Percentiles rank a stretch among this genome's conserved stretches.
These are phyloP conservation scores for Erigeron canadensis DNA, from an alignment of 129 eudicot species.

Conservation along the genomic window DNA sequence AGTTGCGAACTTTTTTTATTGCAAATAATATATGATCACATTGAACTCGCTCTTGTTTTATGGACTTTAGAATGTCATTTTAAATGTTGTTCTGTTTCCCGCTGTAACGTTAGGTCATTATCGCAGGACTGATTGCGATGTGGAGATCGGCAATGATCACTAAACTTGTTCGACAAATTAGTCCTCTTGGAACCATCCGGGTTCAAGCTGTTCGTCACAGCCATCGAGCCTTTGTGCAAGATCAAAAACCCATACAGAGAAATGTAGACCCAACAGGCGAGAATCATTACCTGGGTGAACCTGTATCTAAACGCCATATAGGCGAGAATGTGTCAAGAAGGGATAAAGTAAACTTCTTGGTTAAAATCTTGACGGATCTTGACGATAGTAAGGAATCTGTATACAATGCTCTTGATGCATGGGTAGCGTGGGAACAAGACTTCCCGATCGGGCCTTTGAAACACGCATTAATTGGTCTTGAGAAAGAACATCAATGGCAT, in stretches of 20 bases:
- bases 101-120: not conserved
- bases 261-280: not conserved
- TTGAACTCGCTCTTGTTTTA: conserved; percentile 12
- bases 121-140: not conserved
- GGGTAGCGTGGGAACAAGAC: conserved; percentile 84
- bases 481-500: conserved; percentile 78
- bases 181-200: conserved; percentile 25
- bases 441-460: conserved; percentile 69
- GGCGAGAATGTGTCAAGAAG: conserved; percentile 53
- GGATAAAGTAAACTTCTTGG: conserved; percentile 49
- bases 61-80: conserved; percentile 15
- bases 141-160: conserved; percentile 34
- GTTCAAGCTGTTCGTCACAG: conserved; percentile 16
- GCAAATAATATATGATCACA: not conserved
- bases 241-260: conserved; percentile 13
- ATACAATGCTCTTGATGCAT: conserved; percentile 71
- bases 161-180: conserved; percentile 29
- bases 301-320: conserved; percentile 30
- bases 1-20: too few species aligned
- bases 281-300: conserved; percentile 10
- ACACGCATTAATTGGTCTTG: conserved; percentile 50
- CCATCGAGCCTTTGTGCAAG: conserved; percentile 23
- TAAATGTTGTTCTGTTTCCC: not conserved
- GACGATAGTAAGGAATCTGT: conserved; percentile 55
- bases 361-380: conserved; percentile 45